Evolutionary conservation across 2,329 filamentous ascomycete genomes (phyloP), one percentile per base, ranked within the genome.

Genomic region (Leptographium procerum): DNA sequence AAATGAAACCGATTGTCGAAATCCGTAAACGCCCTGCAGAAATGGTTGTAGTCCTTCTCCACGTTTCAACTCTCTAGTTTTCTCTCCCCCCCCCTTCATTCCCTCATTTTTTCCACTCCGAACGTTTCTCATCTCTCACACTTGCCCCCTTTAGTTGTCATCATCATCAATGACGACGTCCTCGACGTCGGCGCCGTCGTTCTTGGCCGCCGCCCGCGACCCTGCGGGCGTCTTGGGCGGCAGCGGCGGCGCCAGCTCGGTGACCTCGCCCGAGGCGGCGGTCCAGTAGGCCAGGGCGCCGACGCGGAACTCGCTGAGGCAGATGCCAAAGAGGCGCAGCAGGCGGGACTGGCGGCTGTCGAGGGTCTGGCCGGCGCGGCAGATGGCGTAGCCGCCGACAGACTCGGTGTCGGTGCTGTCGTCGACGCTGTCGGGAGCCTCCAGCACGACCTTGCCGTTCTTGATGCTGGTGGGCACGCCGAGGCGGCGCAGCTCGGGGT

Each of bases 261-360:
- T 87, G 63, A 87, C 81, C 62, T 83, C 72, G 33, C 76, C 76
- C 26, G 70, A 77, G n/a, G 80, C 77, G 3, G 83, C 74, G 65
- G 73, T 82, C 83, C 84, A 87, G 71, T 86, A 87, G 69, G 91
- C 91, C 71, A 88, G 75, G 64, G 95, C 75, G 67, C 84, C 80
- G 60, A 99, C 85, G 71, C 80, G 86, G 76, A 99, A 99, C 75
- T 97, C 91, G 60, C 90, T 89, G 73, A 94, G 83, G 62, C 88
- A 89, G 59, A 96, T 83, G 57, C 90, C 87, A 74, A 99, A 97
- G 67, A 96, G 79, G 82, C 97, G 97, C 72, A 99, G 73, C 69
- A 99, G 75, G 63, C 91, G 87, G 59, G 94, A 96, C 80, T 99
- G 94, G 66, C 92, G 82, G 65, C 88, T 91, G 73, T 96, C 91